Base-by-base conservation (phyloP, 1,284 basidiomycete genomes). In the Nidula niveotomentosa region DNA sequence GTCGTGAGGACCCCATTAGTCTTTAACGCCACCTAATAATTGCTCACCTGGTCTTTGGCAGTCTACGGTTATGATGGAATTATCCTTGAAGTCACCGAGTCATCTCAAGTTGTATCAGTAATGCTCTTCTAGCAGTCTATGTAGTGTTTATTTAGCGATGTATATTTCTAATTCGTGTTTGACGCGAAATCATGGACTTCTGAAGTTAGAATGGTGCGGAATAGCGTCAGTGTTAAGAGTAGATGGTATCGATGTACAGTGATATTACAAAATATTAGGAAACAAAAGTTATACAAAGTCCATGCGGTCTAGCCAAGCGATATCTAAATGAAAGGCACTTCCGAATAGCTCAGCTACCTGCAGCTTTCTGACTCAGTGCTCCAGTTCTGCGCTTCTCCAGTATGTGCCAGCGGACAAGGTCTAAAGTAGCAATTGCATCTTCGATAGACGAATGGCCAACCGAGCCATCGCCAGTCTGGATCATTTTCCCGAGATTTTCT, bases 51-150 rank as follows among this genome's bases (percentile, higher is more conserved):
- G 23, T 23, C 13, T 51, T 51, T 33, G 9, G 39, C 58, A 90
- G 89, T 94, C 34, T 76, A 91, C 53, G 92, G 91, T 15, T 92
- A 92, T 60, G 86, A 93, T 55, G 93, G 93, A 6, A 80, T 93
- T 48, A 85, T 94, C 43, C 71, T 94, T 36, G 91, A 94, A 64
- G 90, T 91, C 33, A 86, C 89, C 13, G 86, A 88, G 58, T 81
- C 84, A 15, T 91, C 88, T 1, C 90, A 90, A 62, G 85, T 92
- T 18, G 80, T 87, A 15, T 76, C 85, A 17, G 82, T 91, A n/a
- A 87, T 79, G 62, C 67, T 93, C 47, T 90, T 90, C 69, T 90
- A 67, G 81, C 23, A 43, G 36, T 12, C 45, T 52, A n/a, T 41
- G 41, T 37, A 33, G n/a, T 41, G 41, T 52, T n/a, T 48, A 41